A percentile compares a stretch with the other conserved stretches of the same genome.
phyloP scores from a whole-genome alignment of 1,139 yeast species.

The Diutina ranongensis region DNA sequence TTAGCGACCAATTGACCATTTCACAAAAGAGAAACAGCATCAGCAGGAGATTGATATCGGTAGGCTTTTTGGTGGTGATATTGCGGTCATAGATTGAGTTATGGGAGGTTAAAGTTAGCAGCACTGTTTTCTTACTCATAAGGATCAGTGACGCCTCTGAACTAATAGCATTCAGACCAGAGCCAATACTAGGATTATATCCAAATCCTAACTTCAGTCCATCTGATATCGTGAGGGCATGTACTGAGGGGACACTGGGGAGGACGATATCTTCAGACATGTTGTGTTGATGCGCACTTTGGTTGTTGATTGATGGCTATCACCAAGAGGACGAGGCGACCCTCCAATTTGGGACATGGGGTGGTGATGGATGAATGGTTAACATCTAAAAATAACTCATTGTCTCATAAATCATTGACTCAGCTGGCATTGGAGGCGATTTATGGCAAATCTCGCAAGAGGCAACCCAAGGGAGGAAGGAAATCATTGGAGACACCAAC shows the following conservation, averaged over 20 bases:
- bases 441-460: too few relatives aligned
- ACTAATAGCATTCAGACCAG: constrained; percentile 28
- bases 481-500: too few relatives aligned
- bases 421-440: not conserved
- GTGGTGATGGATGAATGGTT: too few relatives aligned
- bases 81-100: constrained; percentile 55
- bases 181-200: constrained; percentile 34
- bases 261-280: constrained; percentile 23
- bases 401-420: too few relatives aligned
- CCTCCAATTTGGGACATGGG: not conserved
- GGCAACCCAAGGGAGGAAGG: too few relatives aligned
- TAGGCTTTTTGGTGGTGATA: constrained; percentile 44
- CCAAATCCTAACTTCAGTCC: constrained; percentile 28
- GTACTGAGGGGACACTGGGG: constrained; percentile 27
- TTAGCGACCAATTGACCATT: constrained; percentile 56
- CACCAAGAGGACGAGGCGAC: too few relatives aligned
- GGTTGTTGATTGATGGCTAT: too few relatives aligned
- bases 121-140: constrained; percentile 23
- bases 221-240: constrained; percentile 26
- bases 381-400: too few relatives aligned
- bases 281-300: too few relatives aligned
- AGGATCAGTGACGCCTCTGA: constrained; percentile 25
- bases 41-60: constrained; percentile 57
- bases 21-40: constrained; percentile 65
- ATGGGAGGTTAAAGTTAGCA: constrained; percentile 21